Percentiles rank a stretch among this genome's conserved stretches.
These are phyloP conservation scores for Omphalotus olearius DNA, from an alignment of 1,284 basidiomycete genomes.

Conservation along the genomic window DNA sequence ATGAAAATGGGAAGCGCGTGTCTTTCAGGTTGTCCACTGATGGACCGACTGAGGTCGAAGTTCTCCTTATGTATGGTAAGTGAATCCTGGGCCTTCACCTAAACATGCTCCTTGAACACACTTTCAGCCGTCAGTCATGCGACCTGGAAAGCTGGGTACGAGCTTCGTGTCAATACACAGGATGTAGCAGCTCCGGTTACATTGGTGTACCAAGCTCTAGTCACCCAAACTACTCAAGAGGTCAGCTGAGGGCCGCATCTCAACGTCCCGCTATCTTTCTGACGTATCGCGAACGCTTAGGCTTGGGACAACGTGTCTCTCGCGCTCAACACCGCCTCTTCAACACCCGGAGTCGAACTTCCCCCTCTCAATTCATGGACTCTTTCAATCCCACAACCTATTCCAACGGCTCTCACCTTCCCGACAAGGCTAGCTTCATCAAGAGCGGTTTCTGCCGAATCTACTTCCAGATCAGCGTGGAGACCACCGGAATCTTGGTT, in stretches of 20 bases:
- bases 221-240: not conserved
- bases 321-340: slow-evolving; percentile 26
- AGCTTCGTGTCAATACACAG: slow-evolving; percentile 1
- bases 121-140: not conserved
- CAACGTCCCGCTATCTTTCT: not conserved
- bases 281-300: not conserved
- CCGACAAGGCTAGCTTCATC: no score
- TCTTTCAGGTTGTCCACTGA: slow-evolving; percentile 31
- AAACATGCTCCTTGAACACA: not conserved
- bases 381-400: slow-evolving; percentile 16
- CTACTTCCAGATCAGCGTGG: no score
- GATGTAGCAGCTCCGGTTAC: not conserved
- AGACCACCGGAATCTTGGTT: no score
- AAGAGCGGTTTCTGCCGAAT: no score
- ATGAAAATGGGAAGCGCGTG: slow-evolving; percentile 21
- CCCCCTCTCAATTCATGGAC: slow-evolving; percentile 24
- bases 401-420: not conserved
- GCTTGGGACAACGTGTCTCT: slow-evolving; percentile 27
- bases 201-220: not conserved
- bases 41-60: slow-evolving; percentile 28
- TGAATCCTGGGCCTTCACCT: not conserved
- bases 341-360: slow-evolving; percentile 22
- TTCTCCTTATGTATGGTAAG: slow-evolving; percentile 32
- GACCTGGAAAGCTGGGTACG: slow-evolving; percentile 1
- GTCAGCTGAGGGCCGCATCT: not conserved